phyloP scores from a whole-genome alignment of 441 rosid species.

The Macaranga tanarius region DNA sequence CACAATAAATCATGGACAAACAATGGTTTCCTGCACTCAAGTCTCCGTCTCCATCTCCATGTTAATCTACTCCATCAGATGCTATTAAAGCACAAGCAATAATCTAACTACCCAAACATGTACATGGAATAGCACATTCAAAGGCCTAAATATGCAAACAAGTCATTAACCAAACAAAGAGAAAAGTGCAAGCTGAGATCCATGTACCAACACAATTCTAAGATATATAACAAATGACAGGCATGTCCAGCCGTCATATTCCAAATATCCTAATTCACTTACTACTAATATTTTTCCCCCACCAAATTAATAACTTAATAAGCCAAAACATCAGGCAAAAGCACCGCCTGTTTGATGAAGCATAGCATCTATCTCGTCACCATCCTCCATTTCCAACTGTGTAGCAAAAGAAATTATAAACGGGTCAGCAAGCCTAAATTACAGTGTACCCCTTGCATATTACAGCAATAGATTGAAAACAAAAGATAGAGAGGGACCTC shows the following conservation, averaged over 20 bases:
- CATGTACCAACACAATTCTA: background rate
- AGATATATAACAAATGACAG: background rate
- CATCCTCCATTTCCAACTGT: too few species aligned
- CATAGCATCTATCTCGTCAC: conserved; percentile 30
- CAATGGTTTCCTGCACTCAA: background rate
- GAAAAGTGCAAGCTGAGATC: background rate
- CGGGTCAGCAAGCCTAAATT: too few species aligned
- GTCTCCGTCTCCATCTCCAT: too few species aligned
- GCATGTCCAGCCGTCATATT: background rate
- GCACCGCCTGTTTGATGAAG: conserved; percentile 78
- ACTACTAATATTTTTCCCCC: background rate
- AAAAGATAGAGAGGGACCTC: conserved; percentile 37
- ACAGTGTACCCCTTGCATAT: too few species aligned
- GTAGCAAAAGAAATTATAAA: too few species aligned
- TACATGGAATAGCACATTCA: background rate
- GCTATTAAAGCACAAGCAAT: background rate
- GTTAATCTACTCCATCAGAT: too few species aligned
- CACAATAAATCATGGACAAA: background rate
- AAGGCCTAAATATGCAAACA: background rate
- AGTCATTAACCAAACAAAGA: background rate
- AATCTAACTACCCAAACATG: background rate
- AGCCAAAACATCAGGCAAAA: conserved; percentile 4
- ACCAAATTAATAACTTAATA: background rate
- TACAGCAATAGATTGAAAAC: too few species aligned
- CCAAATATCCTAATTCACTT: background rate